Percentiles rank a stretch among this genome's conserved stretches.
These are phyloP conservation scores for Leucoagaricus sp. DNA, from an alignment of 1,284 basidiomycete species.

Conservation along the genomic window DNA sequence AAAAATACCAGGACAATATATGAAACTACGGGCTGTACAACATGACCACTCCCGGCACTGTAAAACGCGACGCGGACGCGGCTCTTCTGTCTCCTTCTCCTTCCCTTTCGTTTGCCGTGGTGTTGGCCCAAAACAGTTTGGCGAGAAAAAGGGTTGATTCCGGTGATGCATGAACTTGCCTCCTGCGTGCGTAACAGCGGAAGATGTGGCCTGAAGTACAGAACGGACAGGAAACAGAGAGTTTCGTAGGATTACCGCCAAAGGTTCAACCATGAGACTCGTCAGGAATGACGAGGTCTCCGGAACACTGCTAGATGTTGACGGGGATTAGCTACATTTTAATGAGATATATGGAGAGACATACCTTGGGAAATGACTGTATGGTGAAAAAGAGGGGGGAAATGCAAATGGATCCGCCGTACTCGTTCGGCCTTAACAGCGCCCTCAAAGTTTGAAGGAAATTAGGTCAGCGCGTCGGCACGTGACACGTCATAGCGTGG, in stretches of 20 bases:
- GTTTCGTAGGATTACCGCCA: constrained; percentile 51
- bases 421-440: neutral
- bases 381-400: neutral
- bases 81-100: constrained; percentile 38
- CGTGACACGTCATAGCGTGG: neutral
- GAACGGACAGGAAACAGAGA: constrained; percentile 48
- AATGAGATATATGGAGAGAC: neutral
- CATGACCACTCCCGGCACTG: constrained; percentile 46
- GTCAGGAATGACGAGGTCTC: constrained; percentile 35
- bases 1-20: constrained; percentile 45
- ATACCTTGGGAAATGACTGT: constrained; percentile 9
- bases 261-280: constrained; percentile 54
- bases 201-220: constrained; percentile 25
- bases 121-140: constrained; percentile 57
- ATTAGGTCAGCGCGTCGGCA: neutral
- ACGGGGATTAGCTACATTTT: neutral
- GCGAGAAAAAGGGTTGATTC: constrained; percentile 19
- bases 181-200: constrained; percentile 30
- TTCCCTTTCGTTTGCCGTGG: constrained; percentile 53
- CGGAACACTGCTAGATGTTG: constrained; percentile 9
- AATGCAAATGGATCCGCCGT: neutral
- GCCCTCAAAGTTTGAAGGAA: constrained; percentile 12
- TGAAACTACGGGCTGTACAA: constrained; percentile 39
- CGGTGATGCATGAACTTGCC: constrained; percentile 26
- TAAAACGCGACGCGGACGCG: constrained; percentile 26